phyloP scores from a whole-genome alignment of 305 asterid species.

The Andrographis paniculata region DNA sequence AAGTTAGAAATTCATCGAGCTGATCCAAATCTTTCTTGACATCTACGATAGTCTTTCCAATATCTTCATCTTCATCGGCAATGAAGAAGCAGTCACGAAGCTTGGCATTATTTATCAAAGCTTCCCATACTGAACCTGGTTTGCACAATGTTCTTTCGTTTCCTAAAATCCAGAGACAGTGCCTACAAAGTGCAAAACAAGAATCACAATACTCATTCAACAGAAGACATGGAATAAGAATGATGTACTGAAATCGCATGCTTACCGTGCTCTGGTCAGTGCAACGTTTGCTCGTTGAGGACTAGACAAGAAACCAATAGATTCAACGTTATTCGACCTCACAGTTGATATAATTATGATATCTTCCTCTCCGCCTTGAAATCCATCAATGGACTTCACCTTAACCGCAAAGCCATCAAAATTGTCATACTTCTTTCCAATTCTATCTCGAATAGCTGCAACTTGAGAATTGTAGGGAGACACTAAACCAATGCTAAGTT shows the following conservation, averaged over 20 bases:
- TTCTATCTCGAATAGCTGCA: constrained; percentile 32
- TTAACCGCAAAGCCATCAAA: constrained; percentile 33
- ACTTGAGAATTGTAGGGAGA: constrained; percentile 82
- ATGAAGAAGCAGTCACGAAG: constrained; percentile 45
- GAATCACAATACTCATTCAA: not conserved
- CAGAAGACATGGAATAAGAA: constrained; percentile 4
- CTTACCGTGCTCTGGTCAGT: constrained; percentile 80
- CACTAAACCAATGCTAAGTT: constrained; percentile 51
- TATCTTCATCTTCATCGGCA: constrained; percentile 42
- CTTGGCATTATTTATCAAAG: constrained; percentile 43
- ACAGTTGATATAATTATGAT: constrained; percentile 59
- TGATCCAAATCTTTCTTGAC: constrained; percentile 49
- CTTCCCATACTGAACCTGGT: constrained; percentile 48
- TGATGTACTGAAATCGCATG: not conserved
- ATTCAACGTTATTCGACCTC: constrained; percentile 40
- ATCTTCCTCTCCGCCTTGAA: constrained; percentile 83
- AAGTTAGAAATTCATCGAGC: constrained; percentile 48
- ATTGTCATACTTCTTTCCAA: constrained; percentile 25
- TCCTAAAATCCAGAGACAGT: constrained; percentile 74
- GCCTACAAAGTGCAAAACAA: constrained; percentile 26
- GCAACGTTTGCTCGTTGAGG: constrained; percentile 57
- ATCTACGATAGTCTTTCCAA: constrained; percentile 33
- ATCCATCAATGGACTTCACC: constrained; percentile 71
- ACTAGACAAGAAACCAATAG: constrained; percentile 50
- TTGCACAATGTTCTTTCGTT: constrained; percentile 41